Evolutionary conservation across 2,329 filamentous ascomycete genomes (phyloP).

Genomic region (Thielaviopsis euricoi): DNA sequence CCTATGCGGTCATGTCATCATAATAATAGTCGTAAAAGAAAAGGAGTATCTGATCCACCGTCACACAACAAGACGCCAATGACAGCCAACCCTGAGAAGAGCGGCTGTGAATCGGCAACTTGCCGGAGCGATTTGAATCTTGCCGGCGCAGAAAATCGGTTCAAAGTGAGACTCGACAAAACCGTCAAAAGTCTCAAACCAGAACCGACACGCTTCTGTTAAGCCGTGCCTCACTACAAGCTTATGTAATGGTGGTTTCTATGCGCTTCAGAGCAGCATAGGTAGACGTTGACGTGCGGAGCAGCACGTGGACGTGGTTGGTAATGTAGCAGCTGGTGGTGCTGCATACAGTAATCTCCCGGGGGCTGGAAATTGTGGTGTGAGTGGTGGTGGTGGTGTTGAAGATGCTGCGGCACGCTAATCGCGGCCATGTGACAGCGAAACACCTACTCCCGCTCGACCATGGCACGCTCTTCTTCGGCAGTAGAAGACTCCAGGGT

Average conservation of each 20-base stretch:
- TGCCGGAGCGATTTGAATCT: background rate
- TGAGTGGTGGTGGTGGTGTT: background rate
- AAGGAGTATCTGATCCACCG: background rate
- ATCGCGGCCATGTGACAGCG: slow-evolving; percentile 1
- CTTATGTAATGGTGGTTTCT: background rate
- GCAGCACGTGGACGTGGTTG: background rate
- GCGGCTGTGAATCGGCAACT: background rate
- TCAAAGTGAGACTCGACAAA: background rate
- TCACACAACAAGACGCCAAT: background rate
- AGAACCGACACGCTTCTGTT: background rate
- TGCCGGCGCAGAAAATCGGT: background rate
- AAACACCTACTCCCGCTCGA: slow-evolving; percentile 6
- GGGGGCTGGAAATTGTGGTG: background rate
- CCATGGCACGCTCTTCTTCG: slow-evolving; percentile 4
- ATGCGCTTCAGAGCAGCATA: background rate
- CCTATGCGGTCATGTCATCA: slow-evolving; percentile 3
- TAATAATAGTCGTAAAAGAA: slow-evolving; percentile 3
- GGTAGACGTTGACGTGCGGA: background rate
- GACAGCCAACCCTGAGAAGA: background rate
- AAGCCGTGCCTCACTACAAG: background rate
- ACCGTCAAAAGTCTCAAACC: background rate
- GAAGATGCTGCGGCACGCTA: background rate
- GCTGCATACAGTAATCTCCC: background rate
- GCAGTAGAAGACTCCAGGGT: background rate
- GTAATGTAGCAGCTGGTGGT: background rate